Base-by-base conservation (phyloP, 116 monocot genomes). In the Phalaenopsis hybrid region DNA sequence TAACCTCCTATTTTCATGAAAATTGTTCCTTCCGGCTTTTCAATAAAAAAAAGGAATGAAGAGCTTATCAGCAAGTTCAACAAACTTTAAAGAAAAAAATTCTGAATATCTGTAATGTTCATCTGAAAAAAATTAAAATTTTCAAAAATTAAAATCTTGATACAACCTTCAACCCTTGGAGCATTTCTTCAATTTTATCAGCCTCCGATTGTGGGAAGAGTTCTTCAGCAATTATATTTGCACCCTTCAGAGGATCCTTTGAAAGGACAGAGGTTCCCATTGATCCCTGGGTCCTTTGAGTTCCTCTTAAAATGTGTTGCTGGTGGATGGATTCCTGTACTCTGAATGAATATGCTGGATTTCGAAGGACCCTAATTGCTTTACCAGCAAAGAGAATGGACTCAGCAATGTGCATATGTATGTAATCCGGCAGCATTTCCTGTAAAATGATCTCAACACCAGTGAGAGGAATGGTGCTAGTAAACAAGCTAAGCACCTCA, bases 311-410 rank as follows among this genome's bases (percentile, higher is more conserved):
- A 57, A 72, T 83, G 63, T 83, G 86, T 59, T 87, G 94, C 18
- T 87, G 90, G 74, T 88, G 33, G 61, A 88, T 48, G 44, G 85
- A 81, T 74, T 91, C 89, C 57, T 86, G 88, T 57, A 89, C 75
- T 87, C 59, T 90, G 74, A 91, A 88, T 75, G 80, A 82, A 79
- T 86, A 70, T 79, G 89, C 87, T 80, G 93, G 98, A 87, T 98
- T 93, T 81, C 95, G 78, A 61, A 98, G 90, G 76, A 98, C 90
- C 81, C 90, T 90, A 49, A 98, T 81, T 82, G 98, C 98, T 92
- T 98, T 98, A 59, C 98, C 98, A 85, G 98, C 87, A 90, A 98
- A 98, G 78, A 98, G 94, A 88, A 98, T 86, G 52, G 95, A 93
- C 82, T 98, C 92, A 55, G 95, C 98, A 87, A 93, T 86, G 61